These are phyloP conservation scores for Metarhizium album DNA, from an alignment of 2,329 filamentous ascomycete species.

Conservation along the genomic window DNA sequence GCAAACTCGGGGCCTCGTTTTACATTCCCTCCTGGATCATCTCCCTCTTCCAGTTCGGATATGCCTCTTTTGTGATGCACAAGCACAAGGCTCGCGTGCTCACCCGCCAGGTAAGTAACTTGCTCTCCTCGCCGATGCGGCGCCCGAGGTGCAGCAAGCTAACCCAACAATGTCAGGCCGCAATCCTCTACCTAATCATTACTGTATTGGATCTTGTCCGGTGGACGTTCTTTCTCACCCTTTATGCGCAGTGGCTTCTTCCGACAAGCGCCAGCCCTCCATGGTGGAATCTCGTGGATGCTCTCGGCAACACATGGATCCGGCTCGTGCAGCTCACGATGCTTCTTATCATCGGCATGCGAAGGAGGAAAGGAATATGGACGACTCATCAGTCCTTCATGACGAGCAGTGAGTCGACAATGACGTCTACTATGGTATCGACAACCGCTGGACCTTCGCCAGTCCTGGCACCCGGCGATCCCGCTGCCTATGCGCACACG, in stretches of 20 bases:
- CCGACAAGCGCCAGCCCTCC: slow-evolving; percentile 1
- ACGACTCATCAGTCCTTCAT: slow-evolving; percentile 5
- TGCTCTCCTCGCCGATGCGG: neutral
- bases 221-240: slow-evolving; percentile 6
- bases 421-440: slow-evolving; percentile 3
- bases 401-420: neutral
- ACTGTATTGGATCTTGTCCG: slow-evolving; percentile 5
- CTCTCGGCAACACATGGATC: slow-evolving; percentile 7
- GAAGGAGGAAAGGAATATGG: slow-evolving; percentile 7
- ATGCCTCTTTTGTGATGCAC: slow-evolving; percentile 7
- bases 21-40: slow-evolving; percentile 7
- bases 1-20: slow-evolving; percentile 5
- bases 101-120: slow-evolving; percentile 4
- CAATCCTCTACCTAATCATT: slow-evolving; percentile 4
- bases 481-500: neutral
- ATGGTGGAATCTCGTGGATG: slow-evolving; percentile 7
- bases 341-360: slow-evolving; percentile 6
- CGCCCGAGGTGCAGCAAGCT: neutral
- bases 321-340: slow-evolving; percentile 3
- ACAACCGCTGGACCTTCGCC: slow-evolving; percentile 2
- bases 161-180: neutral
- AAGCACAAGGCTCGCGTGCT: slow-evolving; percentile 5
- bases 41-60: slow-evolving; percentile 4
- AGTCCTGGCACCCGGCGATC: slow-evolving; percentile 2
- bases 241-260: slow-evolving; percentile 6